These are phyloP conservation scores for Dendrobium chrysotoxum DNA, from an alignment of 106 monocot species.

Conservation along the genomic window DNA sequence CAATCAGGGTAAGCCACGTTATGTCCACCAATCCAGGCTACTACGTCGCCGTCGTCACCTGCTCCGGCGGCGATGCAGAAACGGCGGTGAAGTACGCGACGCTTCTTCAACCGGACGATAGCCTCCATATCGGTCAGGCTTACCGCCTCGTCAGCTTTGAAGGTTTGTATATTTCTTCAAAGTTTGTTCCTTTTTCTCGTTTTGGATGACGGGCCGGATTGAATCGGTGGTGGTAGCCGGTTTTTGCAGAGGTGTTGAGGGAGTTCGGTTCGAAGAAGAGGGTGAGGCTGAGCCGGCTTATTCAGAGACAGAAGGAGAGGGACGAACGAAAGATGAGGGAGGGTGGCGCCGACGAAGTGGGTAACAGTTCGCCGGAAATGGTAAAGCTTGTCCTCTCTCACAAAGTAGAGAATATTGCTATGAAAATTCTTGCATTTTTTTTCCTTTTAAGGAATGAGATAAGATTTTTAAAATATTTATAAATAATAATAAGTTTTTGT, in stretches of 20 bases:
- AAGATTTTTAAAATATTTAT: no score
- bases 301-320: neutral
- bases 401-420: no score
- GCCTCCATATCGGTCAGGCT: slow-evolving; percentile 37
- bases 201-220: neutral
- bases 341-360: neutral
- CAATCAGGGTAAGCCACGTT: slow-evolving; percentile 22
- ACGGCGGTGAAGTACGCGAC: slow-evolving; percentile 37
- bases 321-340: neutral
- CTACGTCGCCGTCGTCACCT: slow-evolving; percentile 33
- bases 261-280: slow-evolving; percentile 1
- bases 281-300: slow-evolving; percentile 4
- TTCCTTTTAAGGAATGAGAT: no score
- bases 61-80: neutral
- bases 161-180: neutral
- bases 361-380: neutral
- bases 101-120: slow-evolving; percentile 61
- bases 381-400: neutral
- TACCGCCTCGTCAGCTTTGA: slow-evolving; percentile 3
- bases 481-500: no score
- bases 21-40: slow-evolving; percentile 38
- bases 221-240: neutral
- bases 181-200: neutral
- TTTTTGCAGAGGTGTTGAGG: slow-evolving; percentile 7
- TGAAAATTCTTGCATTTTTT: no score